A percentile compares a stretch with the other conserved stretches of the same genome.
Evolutionary conservation across 2,329 filamentous ascomycete genomes (phyloP).

Genomic region (Whalleya microplaca): DNA sequence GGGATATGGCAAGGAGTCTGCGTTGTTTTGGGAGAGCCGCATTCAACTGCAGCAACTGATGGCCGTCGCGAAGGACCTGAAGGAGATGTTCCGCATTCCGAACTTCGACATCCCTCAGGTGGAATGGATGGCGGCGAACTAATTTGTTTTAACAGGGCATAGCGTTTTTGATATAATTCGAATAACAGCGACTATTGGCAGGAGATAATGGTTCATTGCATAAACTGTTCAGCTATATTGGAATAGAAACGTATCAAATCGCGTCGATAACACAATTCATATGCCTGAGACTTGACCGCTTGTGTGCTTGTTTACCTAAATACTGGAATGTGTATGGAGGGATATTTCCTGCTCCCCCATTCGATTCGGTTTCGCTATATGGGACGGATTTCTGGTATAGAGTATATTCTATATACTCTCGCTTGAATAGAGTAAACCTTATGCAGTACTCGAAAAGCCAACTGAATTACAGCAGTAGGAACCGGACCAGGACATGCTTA

Average conservation of each 20-base stretch:
- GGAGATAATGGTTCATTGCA: not conserved
- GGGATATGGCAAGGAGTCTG: not conserved
- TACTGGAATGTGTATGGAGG: no score
- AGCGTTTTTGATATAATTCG: not conserved
- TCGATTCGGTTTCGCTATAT: no score
- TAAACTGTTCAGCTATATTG: not conserved
- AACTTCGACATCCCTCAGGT: slow-evolving; percentile 14
- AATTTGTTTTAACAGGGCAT: not conserved
- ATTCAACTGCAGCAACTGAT: slow-evolving; percentile 20
- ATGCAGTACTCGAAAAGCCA: no score
- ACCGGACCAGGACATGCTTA: no score
- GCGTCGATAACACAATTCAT: no score
- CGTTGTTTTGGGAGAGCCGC: slow-evolving; percentile 21
- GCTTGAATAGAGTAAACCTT: no score
- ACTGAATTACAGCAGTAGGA: no score
- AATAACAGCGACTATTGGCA: not conserved
- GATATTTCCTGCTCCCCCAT: no score
- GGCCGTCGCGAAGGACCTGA: slow-evolving; percentile 15
- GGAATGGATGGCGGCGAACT: slow-evolving; percentile 1
- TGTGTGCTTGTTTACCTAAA: no score
- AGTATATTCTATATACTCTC: no score
- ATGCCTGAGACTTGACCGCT: no score
- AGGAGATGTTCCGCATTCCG: slow-evolving; percentile 14
- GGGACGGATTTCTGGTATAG: no score
- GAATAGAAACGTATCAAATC: not conserved